phyloP scores from a whole-genome alignment of 1,284 basidiomycete genomes.

The Puccinia brachypodii region DNA sequence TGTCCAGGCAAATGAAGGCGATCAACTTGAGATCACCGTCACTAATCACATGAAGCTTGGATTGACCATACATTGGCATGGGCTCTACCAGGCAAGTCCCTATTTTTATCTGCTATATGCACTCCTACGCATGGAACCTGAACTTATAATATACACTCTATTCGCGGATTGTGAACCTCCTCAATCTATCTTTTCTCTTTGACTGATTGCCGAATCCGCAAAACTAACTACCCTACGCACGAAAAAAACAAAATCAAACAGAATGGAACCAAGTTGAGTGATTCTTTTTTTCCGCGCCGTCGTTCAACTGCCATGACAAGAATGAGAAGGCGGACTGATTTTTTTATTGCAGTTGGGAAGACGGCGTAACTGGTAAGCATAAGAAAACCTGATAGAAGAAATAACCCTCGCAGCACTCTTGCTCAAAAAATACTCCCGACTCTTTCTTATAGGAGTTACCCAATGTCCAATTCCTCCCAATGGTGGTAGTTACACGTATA shows the following conservation, averaged over 20 bases:
- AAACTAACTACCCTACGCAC: background rate
- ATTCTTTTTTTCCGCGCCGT: too few species aligned
- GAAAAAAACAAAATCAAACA: background rate
- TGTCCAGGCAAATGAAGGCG: conserved; percentile 52
- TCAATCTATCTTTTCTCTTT: background rate
- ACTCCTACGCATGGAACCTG: background rate
- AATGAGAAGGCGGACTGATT: too few species aligned
- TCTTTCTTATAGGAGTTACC: too few species aligned
- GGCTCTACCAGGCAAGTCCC: conserved; percentile 58
- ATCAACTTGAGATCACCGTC: conserved; percentile 60
- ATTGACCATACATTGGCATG: conserved; percentile 61
- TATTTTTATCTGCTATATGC: background rate
- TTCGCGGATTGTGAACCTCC: background rate
- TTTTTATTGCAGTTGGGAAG: too few species aligned
- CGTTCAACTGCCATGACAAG: too few species aligned
- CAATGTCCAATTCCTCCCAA: conserved; percentile 64
- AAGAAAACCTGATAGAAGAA: too few species aligned
- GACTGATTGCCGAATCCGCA: too few species aligned
- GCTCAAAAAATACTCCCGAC: too few species aligned
- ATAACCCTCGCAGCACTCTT: too few species aligned
- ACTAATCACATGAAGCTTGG: conserved; percentile 59
- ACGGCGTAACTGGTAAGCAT: too few species aligned
- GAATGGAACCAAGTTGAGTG: conserved; percentile 54
- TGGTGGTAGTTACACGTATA: conserved; percentile 63
- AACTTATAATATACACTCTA: background rate